Evolutionary conservation across 495 filamentous ascomycete genomes (phyloP).

Genomic region (Massariosphaeria phaeospora): DNA sequence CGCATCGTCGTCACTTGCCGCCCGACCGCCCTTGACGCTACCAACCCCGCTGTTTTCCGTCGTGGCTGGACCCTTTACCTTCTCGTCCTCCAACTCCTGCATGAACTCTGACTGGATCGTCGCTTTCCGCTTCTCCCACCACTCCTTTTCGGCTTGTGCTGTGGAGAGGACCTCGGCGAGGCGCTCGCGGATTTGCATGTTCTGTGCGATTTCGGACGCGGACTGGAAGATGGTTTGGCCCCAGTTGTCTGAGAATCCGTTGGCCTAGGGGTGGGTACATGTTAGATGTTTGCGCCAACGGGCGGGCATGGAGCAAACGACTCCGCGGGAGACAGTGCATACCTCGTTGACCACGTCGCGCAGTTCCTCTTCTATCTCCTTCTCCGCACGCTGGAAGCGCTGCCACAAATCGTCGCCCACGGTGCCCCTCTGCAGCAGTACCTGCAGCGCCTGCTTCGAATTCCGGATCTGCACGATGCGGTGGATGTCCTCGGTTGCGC

Average conservation of each 20-base stretch:
- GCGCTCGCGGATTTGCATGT: slow-evolving; percentile 56
- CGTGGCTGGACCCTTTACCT: slow-evolving; percentile 21
- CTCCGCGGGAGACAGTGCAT: slow-evolving; percentile 1
- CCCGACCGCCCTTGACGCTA: slow-evolving; percentile 23
- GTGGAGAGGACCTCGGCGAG: slow-evolving; percentile 63
- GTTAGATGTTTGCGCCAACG: background rate
- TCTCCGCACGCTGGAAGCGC: slow-evolving; percentile 82
- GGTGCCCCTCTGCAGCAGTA: slow-evolving; percentile 78
- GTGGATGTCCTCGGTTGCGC: slow-evolving; percentile 86
- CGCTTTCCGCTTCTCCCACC: slow-evolving; percentile 83
- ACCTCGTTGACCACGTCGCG: slow-evolving; percentile 92
- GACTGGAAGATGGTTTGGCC: slow-evolving; percentile 93
- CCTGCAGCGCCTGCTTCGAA: slow-evolving; percentile 78
- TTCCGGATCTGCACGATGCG: slow-evolving; percentile 79
- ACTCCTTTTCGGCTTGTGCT: slow-evolving; percentile 65
- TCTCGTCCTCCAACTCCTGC: slow-evolving; percentile 69
- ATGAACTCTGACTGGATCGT: slow-evolving; percentile 71
- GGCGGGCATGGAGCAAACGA: background rate
- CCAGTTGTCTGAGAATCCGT: slow-evolving; percentile 80
- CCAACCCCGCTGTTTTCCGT: background rate
- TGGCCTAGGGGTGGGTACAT: slow-evolving; percentile 56
- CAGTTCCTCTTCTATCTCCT: slow-evolving; percentile 95
- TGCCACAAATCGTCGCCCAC: slow-evolving; percentile 97
- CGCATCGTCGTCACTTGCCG: slow-evolving; percentile 72
- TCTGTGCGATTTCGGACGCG: slow-evolving; percentile 77